These are phyloP conservation scores for Thermothielavioides terrestris DNA, from an alignment of 495 filamentous ascomycete species.

Conservation along the genomic window DNA sequence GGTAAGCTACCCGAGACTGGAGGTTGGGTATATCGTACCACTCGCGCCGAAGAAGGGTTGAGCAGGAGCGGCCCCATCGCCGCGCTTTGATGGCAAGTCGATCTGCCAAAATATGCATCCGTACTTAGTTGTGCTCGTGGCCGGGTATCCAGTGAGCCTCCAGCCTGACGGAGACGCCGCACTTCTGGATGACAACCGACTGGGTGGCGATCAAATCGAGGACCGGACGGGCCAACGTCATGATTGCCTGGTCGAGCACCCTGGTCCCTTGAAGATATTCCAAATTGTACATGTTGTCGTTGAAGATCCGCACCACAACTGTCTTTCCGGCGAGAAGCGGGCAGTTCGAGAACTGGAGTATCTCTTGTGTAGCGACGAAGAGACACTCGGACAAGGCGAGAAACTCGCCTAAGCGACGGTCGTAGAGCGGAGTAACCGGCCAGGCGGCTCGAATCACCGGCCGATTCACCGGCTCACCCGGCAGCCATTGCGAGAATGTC, in stretches of 20 bases:
- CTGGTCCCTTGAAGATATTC: neutral
- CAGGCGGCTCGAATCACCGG: too few species aligned
- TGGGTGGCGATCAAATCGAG: neutral
- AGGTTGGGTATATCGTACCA: too few species aligned
- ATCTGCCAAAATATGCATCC: too few species aligned
- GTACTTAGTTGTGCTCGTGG: neutral
- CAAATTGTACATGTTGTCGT: neutral
- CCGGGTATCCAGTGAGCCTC: neutral
- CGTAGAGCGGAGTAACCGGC: neutral
- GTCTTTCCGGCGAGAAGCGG: neutral
- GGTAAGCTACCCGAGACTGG: too few species aligned
- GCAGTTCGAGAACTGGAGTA: neutral
- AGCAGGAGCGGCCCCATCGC: too few species aligned
- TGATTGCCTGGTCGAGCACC: neutral
- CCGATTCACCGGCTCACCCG: too few species aligned
- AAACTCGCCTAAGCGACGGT: neutral
- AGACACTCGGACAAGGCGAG: neutral
- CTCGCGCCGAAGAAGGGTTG: too few species aligned
- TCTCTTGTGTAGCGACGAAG: neutral
- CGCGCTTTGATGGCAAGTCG: too few species aligned
- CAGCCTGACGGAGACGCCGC: neutral
- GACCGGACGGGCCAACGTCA: too few species aligned
- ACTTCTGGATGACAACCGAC: neutral
- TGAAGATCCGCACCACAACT: neutral
- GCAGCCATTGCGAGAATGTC: too few species aligned